Evolutionary conservation across 2,329 filamentous ascomycete species (phyloP).

Genomic region (Mycogone perniciosa): DNA sequence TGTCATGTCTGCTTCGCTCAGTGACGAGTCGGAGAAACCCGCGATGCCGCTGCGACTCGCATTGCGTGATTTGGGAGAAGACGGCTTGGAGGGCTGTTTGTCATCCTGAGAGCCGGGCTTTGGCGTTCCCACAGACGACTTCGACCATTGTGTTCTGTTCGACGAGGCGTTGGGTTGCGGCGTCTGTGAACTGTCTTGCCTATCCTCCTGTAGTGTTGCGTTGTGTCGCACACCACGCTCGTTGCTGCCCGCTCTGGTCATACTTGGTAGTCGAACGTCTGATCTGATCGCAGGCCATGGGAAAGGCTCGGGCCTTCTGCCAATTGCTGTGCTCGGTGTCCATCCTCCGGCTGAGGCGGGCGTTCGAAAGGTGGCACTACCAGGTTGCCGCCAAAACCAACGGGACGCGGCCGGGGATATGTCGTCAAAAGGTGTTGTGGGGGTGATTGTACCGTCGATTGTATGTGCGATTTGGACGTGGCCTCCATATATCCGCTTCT

Average conservation of each 20-base stretch:
- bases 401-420: slow-evolving; percentile 14
- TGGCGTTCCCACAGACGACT: slow-evolving; percentile 1
- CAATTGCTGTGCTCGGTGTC: slow-evolving; percentile 16
- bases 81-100: slow-evolving; percentile 16
- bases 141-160: slow-evolving; percentile 5
- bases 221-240: not conserved
- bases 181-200: slow-evolving; percentile 6
- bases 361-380: slow-evolving; percentile 12
- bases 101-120: not conserved
- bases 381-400: slow-evolving; percentile 19
- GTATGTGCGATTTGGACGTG: slow-evolving; percentile 11
- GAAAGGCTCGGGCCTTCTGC: slow-evolving; percentile 18
- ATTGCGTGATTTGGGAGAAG: slow-evolving; percentile 32
- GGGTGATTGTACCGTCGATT: slow-evolving; percentile 5
- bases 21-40: slow-evolving; percentile 19
- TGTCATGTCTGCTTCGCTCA: slow-evolving; percentile 7
- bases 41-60: slow-evolving; percentile 24
- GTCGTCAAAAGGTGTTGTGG: slow-evolving; percentile 17
- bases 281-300: slow-evolving; percentile 18
- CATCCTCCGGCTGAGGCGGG: slow-evolving; percentile 13
- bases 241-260: not conserved
- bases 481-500: slow-evolving; percentile 17
- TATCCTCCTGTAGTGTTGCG: not conserved
- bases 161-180: slow-evolving; percentile 12
- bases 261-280: not conserved